A percentile compares a stretch with the other conserved stretches of the same genome.
Conservation (phyloP, 306 rosid species). For the Dalbergia cochinchinensis region DNA sequence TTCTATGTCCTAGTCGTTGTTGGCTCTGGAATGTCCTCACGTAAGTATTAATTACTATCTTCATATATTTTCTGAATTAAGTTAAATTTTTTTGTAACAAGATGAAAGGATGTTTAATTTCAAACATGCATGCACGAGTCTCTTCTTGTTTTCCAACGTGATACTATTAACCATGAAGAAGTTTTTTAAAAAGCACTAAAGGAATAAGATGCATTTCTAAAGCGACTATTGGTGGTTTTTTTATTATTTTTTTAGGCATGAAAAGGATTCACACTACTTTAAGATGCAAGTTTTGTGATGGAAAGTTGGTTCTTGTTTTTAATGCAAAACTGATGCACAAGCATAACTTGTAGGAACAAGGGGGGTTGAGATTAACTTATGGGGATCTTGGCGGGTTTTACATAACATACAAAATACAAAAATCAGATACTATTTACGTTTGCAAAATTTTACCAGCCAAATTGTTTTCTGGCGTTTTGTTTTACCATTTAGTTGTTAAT, state of each 20-base stretch:
- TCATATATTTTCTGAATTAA: no score
- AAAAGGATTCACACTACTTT: constrained; percentile 1
- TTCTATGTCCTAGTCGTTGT: constrained; percentile 72
- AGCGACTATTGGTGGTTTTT: background rate
- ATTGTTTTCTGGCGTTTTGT: background rate
- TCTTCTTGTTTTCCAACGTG: background rate
- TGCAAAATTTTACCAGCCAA: background rate
- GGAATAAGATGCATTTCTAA: background rate
- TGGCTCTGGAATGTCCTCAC: constrained; percentile 79
- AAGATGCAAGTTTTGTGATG: background rate
- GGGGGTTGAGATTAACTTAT: no score
- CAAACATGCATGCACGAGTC: background rate
- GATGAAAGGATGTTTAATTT: no score
- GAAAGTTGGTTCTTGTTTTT: background rate
- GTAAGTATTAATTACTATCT: constrained; percentile 51
- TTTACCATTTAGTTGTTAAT: background rate
- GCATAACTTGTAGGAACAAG: background rate
- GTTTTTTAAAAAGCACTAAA: no score
- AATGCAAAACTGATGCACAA: constrained; percentile 2
- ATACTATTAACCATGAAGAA: background rate
- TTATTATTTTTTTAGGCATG: background rate
- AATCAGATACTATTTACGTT: background rate
- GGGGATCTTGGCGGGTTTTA: background rate
- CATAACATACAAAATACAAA: background rate
- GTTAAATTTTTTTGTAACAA: background rate